Percentiles rank a stretch among this genome's conserved stretches.
Conservation (phyloP, 371 early-diverging fungal species). For the Zychaea mexicana region DNA sequence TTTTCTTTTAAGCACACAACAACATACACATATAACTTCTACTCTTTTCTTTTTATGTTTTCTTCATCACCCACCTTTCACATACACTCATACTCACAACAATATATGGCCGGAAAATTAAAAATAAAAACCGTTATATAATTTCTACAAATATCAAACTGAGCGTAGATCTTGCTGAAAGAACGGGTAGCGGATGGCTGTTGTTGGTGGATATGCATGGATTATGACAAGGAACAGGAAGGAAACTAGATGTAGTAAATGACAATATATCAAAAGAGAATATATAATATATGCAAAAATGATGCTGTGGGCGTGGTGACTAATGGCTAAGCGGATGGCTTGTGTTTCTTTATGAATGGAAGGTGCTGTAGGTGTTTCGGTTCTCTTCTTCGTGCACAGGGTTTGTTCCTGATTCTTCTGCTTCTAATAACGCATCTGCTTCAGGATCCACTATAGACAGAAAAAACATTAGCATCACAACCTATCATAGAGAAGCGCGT, state of each 20-base stretch:
- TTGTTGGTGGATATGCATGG: too few relatives aligned
- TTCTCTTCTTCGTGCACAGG: slow-evolving; percentile 4
- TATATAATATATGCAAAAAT: not conserved
- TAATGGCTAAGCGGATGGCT: too few relatives aligned
- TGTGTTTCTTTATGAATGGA: slow-evolving; percentile 6
- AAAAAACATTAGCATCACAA: not conserved
- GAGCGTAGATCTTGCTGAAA: too few relatives aligned
- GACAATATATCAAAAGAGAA: too few relatives aligned
- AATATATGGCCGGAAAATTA: not conserved
- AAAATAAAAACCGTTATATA: too few relatives aligned
- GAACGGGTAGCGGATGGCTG: too few relatives aligned
- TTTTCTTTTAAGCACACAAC: not conserved
- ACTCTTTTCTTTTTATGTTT: not conserved
- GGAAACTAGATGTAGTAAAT: too few relatives aligned
- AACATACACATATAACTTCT: not conserved
- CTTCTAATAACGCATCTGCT: slow-evolving; percentile 14
- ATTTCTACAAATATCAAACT: too few relatives aligned
- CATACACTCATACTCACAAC: too few relatives aligned
- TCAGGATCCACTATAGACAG: slow-evolving; percentile 1
- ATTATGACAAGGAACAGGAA: too few relatives aligned
- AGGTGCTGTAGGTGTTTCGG: slow-evolving; percentile 17
- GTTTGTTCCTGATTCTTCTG: slow-evolving; percentile 9
- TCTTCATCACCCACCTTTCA: not conserved
- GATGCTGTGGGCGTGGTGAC: not conserved
- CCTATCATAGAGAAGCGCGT: too few relatives aligned